Evolutionary conservation across 805 yeast species (phyloP), one percentile per base, ranked within the genome.

Genomic region (Zygosaccharomyces bailii): DNA sequence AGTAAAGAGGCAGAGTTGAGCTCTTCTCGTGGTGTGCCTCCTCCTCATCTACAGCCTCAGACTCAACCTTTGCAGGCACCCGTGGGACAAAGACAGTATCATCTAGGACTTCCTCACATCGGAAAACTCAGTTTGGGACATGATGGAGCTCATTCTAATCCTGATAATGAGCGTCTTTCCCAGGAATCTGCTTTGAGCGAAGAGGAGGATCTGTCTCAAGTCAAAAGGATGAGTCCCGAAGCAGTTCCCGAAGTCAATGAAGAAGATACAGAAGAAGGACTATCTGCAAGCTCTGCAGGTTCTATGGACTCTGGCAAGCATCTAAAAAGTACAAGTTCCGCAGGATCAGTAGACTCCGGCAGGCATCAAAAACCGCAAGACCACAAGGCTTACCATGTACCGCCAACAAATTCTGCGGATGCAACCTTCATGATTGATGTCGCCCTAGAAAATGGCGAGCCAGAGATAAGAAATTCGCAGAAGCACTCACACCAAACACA

Each of bases 1-100:
- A 36, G 39, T 44, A 61, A 57, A 36, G 63, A 54, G 40, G 45
- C 42, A 27, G 65, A 58, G 45, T 45, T 51, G 29, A 52, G 52
- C 30, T 45, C 46, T 29, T 51, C 53, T 9, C 45, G 57, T 39
- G 52, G 44, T 10, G 51, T 45, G 24, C 49, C 47, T 16, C 42
- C 25, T 13, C 21, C 45, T 11, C 34, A 33, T 23, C 25, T 33
- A 10, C 46, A 36, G 24, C 40, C 40, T 4, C 43, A 43, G 9
- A 24, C 20, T 16, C 36, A 50, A 7, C 54, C 49, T n/a, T 29
- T 33, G n/a, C 54, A 50, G 5, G 20, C 40, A 4, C 59, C 60
- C 3, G 43, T 41, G n/a, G 34, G 47, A 11, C 33, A 49, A 2
- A 46, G 44, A 25, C 49, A 36, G 13, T 43, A 44, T 23, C 50